Percentiles rank a stretch among this genome's conserved stretches.
phyloP scores from a whole-genome alignment of 495 filamentous ascomycete species.

The Achaetomiella virescens region DNA sequence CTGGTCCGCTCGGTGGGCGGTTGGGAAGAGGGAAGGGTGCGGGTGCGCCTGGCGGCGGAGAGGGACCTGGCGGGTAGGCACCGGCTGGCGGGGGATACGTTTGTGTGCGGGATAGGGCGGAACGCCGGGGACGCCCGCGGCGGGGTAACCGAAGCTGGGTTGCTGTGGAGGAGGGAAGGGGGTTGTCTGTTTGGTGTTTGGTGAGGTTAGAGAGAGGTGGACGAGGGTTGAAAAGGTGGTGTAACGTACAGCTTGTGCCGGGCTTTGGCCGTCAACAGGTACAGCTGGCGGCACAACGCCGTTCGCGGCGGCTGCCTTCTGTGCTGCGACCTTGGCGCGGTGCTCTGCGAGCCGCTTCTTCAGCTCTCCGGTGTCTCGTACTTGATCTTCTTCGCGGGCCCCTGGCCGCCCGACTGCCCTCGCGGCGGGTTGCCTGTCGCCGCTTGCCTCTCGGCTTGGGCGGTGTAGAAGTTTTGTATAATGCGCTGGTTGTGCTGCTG shows the following conservation, averaged over 20 bases:
- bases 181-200: slow-evolving; percentile 30
- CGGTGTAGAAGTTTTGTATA: slow-evolving; percentile 71
- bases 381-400: slow-evolving; percentile 70
- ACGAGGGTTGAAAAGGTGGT: not conserved
- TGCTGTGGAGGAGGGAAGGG: slow-evolving; percentile 41
- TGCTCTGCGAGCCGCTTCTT: slow-evolving; percentile 80
- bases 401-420: slow-evolving; percentile 40
- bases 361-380: slow-evolving; percentile 65
- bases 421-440: slow-evolving; percentile 81
- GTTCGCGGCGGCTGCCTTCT: slow-evolving; percentile 40
- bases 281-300: slow-evolving; percentile 39
- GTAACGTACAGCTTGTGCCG: slow-evolving; percentile 51
- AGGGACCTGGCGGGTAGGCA: slow-evolving; percentile 29
- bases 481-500: slow-evolving; percentile 80
- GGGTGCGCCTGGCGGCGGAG: slow-evolving; percentile 16
- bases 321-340: slow-evolving; percentile 59
- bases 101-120: slow-evolving; percentile 31
- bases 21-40: slow-evolving; percentile 34
- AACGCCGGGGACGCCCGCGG: slow-evolving; percentile 17
- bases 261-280: slow-evolving; percentile 47
- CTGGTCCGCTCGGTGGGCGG: slow-evolving; percentile 31
- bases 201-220: not conserved
- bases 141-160: slow-evolving; percentile 30
- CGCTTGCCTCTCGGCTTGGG: slow-evolving; percentile 73
- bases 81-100: slow-evolving; percentile 25